phyloP scores from a whole-genome alignment of 495 filamentous ascomycete species.

The Penicillium mononematosum region DNA sequence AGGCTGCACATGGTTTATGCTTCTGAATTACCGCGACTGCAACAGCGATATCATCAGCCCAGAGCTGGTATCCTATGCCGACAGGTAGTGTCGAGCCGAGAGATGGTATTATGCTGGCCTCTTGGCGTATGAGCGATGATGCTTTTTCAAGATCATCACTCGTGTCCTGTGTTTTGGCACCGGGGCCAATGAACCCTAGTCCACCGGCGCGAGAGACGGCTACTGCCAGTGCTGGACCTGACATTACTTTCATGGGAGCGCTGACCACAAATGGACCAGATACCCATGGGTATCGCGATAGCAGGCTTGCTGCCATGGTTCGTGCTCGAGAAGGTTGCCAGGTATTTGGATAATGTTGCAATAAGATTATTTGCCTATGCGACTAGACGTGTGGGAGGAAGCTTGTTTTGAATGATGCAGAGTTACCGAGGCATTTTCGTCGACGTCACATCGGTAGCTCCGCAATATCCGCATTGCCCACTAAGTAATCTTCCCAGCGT shows the following conservation, averaged over 20 bases:
- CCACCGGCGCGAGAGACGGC: constrained; percentile 66
- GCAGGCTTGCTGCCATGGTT: constrained; percentile 23
- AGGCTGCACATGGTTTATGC: constrained; percentile 61
- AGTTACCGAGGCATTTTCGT: constrained; percentile 4
- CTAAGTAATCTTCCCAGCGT: too few relatives aligned
- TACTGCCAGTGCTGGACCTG: constrained; percentile 56
- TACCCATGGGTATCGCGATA: constrained; percentile 61
- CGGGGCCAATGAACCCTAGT: constrained; percentile 52
- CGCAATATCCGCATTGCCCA: neutral
- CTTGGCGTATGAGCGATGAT: constrained; percentile 22
- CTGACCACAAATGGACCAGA: constrained; percentile 58
- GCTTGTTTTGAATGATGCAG: neutral
- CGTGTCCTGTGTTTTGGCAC: constrained; percentile 36
- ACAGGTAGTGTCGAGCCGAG: constrained; percentile 47
- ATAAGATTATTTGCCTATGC: neutral
- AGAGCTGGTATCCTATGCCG: constrained; percentile 63
- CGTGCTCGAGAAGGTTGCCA: neutral
- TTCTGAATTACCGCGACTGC: constrained; percentile 44
- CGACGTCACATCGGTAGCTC: constrained; percentile 3
- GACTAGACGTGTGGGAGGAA: neutral
- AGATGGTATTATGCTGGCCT: constrained; percentile 16
- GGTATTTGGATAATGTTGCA: neutral
- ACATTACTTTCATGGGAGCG: constrained; percentile 73
- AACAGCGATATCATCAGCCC: constrained; percentile 48
- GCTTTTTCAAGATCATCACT: constrained; percentile 36